phyloP scores from a whole-genome alignment of 306 rosid genomes.

The cucumber (Cucumis sativus) region DNA sequence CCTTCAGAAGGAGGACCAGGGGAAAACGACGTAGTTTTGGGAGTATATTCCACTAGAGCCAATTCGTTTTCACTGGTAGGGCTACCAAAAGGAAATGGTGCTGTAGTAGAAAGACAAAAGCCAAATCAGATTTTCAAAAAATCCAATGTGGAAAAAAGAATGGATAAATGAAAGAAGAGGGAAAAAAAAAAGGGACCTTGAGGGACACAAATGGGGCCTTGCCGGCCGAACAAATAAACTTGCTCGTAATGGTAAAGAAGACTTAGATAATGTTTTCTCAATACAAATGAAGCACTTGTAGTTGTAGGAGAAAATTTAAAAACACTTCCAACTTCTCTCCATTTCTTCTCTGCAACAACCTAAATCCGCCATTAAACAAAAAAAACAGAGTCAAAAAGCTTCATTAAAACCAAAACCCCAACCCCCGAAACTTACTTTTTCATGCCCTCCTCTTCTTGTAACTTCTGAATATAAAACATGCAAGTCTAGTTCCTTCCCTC shows the following conservation, averaged over 20 bases:
- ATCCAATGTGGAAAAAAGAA: neutral
- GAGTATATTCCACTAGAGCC: conserved; percentile 64
- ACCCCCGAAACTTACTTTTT: conserved; percentile 37
- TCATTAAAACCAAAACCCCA: neutral
- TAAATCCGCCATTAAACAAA: conserved; percentile 2
- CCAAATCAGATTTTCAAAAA: neutral
- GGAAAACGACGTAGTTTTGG: conserved; percentile 23
- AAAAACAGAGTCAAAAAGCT: neutral
- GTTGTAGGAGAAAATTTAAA: conserved; percentile 83
- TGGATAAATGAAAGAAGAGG: neutral
- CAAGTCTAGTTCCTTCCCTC: conserved; percentile 93
- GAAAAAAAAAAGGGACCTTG: conserved; percentile 17
- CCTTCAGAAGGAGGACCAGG: conserved; percentile 37
- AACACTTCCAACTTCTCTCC: conserved; percentile 92
- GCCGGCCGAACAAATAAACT: conserved; percentile 54
- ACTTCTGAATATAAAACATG: conserved; percentile 80
- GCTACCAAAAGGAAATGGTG: conserved; percentile 32
- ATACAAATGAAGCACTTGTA: conserved; percentile 86
- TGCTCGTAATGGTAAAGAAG: conserved; percentile 88
- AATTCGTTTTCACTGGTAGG: conserved; percentile 53
- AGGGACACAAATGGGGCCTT: conserved; percentile 50
- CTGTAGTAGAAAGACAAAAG: conserved; percentile 15
- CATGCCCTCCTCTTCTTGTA: conserved; percentile 80
- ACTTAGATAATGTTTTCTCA: conserved; percentile 68
- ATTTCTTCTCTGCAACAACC: conserved; percentile 96